These are phyloP conservation scores for Aquanectria penicillioides DNA, from an alignment of 2,329 filamentous ascomycete species.

Conservation along the genomic window DNA sequence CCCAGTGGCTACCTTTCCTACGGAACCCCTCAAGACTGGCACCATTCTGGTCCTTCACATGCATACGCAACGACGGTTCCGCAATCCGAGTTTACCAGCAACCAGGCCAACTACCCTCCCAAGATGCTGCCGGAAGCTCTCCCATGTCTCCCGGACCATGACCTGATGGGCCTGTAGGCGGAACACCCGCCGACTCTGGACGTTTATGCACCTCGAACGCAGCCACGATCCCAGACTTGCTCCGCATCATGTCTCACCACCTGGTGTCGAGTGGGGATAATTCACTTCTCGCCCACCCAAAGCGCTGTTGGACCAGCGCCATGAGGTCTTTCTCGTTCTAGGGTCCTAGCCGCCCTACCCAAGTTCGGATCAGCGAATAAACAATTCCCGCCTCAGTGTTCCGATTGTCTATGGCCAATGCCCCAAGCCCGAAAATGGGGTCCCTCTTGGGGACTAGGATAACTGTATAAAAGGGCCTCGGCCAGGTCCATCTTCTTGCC, in stretches of 20 bases:
- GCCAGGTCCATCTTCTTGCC: neutral
- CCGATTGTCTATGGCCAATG: constrained; percentile 25
- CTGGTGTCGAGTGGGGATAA: constrained; percentile 7
- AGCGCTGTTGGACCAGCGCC: neutral
- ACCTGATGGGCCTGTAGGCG: constrained; percentile 18
- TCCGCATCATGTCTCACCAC: constrained; percentile 12
- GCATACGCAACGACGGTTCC: neutral
- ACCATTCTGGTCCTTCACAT: neutral
- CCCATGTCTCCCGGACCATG: constrained; percentile 13
- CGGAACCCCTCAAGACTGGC: constrained; percentile 12
- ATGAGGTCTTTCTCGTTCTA: constrained; percentile 23
- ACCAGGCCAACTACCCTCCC: constrained; percentile 1
- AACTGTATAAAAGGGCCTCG: constrained; percentile 6
- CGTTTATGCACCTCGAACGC: neutral
- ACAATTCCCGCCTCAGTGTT: constrained; percentile 22
- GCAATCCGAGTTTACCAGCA: neutral
- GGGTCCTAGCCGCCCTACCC: neutral
- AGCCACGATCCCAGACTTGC: neutral
- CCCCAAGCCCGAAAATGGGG: neutral
- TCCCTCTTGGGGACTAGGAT: neutral
- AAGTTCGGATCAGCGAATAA: neutral
- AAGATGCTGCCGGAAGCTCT: constrained; percentile 7
- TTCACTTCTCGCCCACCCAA: constrained; percentile 4
- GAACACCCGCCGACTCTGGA: neutral
- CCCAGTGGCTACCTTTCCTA: constrained; percentile 21